Base-by-base conservation (phyloP, 2,329 filamentous ascomycete species). In the Nannizziopsis arthrosporioides region DNA sequence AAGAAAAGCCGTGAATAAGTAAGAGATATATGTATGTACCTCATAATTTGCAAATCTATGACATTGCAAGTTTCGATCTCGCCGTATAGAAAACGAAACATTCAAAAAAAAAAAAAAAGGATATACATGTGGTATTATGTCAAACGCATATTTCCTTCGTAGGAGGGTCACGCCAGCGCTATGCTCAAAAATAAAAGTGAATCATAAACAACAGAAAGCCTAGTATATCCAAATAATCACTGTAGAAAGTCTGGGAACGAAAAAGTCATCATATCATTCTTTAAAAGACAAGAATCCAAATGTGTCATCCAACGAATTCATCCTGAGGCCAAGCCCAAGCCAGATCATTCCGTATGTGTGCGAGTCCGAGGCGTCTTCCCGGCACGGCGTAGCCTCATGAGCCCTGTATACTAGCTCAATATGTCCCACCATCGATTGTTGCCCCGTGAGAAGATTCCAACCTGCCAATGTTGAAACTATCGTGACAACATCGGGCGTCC, bases 201-300 rank as follows among this genome's bases (percentile, higher is more conserved):
- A 42, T 18, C 11, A 19, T 15, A 48, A 4, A 44, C 45, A 47
- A 42, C 17, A 44, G 11, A 31, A 14, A 18, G 32, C 22, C 22
- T 27, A 27, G 22, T 22, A 44, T 50, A 47, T 37, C 38, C 48
- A 52, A 42, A 31, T 12, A 40, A 44, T 15, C 7, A 19, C 27
- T 60, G 65, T 44, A 58, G 53, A 36, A 47, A 37, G 30, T 18
- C 41, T 34, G 40, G 34, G 34, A 40, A 30, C 15, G 22, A 18
- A 17, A 45, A 39, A 34, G 30, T 44, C 41, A 45, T 49, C 42
- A 45, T 41, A 44, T 45, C 37, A 44, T 49, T 45, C 47, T 44
- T 35, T 44, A 49, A 35, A 3, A 45, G n/a, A 45, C 42, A 49
- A 37, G 30, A 44, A 44, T 30, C 41, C 34, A 49, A 49, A 27